Conservation (phyloP, 164 flowering plant species). For the Vitis labrusca region DNA sequence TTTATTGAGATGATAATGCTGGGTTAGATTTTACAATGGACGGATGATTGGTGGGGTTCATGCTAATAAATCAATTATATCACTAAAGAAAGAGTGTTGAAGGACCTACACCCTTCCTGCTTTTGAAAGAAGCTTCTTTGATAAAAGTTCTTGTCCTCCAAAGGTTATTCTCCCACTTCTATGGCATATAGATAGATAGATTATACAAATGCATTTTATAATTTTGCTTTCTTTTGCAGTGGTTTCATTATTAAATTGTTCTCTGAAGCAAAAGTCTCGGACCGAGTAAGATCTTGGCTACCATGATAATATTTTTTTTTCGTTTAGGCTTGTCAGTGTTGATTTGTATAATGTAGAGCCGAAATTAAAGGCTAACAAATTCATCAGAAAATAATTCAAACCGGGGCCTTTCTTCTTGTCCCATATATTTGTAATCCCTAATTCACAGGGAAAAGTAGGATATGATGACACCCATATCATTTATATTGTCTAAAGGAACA, state of each 20-base stretch:
- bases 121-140: constrained; percentile 10
- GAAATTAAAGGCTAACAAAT: not conserved
- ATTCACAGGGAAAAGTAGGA: not conserved
- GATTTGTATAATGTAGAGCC: not conserved
- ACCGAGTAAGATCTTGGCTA: not conserved
- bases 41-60: constrained; percentile 1
- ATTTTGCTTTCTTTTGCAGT: no score
- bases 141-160: not conserved
- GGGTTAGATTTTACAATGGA: not conserved
- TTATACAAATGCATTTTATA: no score
- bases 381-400: not conserved
- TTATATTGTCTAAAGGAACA: no score
- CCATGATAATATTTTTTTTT: not conserved
- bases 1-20: not conserved
- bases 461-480: not conserved
- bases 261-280: no score
- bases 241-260: no score
- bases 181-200: not conserved
- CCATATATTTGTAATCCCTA: not conserved
- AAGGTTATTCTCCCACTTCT: constrained; percentile 10
- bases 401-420: not conserved
- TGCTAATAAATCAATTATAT: not conserved
- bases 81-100: not conserved
- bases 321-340: not conserved
- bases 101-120: not conserved